Base-by-base conservation (phyloP, 2,329 filamentous ascomycete genomes). In the Clarireedia monteithiana region DNA sequence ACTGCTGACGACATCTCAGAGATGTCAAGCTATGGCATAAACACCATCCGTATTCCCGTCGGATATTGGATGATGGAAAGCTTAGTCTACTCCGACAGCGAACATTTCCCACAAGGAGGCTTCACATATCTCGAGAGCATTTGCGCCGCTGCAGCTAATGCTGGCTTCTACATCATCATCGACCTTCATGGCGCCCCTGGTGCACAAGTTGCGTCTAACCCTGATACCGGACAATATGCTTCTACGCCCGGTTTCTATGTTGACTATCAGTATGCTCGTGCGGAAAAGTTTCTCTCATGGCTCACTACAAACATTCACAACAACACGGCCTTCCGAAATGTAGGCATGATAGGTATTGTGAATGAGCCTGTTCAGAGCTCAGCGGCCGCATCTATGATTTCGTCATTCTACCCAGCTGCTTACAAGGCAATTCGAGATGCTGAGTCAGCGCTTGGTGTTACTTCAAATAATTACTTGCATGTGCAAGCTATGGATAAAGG, bases 331-430 rank as follows among this genome's bases (percentile, higher is more conserved):
- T 80, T 78, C 64, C 69, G 74, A 53, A 81, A 77, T 46, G 80
- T 83, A 26, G 80, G 80, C 55, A 83, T 81, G 75, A 66, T 84
- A 39, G 75, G 80, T 64, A 67, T 84, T 12, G 70, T 83, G 53
- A 84, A 84, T 62, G 81, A 84, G 65, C 81, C 81, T 3, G 66
- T 76, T 12, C 53, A 47, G 15, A 17, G 39, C 45, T 24, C 40
- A 10, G 61, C 67, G 5, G 68, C 68, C 2, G 66, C 68, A 4
- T 66, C 66, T 1, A 69, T 79, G 65, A 64, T 71, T 9, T 66
- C 68, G 15, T 67, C 63, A 9, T 82, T 72, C 68, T 82, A 82
- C 62, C 74, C 74, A 4, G 71, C 71, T 12, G 78, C 77, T 2
- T 72, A 72, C n/a, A 52, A 72, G 68, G 69, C 70, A 6, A 80